Conservation (phyloP, 2,329 filamentous ascomycete genomes). For the Chaetothyriales sp. region DNA sequence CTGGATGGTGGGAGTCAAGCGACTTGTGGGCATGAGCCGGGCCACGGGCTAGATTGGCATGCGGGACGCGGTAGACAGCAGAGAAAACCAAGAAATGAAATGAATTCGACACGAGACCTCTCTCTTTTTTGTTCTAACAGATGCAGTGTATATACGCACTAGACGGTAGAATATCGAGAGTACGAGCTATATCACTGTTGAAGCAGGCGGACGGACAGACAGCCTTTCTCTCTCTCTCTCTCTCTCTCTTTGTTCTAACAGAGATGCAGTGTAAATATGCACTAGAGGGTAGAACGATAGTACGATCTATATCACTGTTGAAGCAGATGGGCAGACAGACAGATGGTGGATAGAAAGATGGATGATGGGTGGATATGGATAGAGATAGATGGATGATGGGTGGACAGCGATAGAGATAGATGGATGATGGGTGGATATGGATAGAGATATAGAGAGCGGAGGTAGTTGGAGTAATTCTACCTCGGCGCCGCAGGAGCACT, state of each 20-base stretch:
- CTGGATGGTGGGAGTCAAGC: slow-evolving; percentile 76
- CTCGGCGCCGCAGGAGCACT: background rate
- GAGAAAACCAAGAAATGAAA: background rate
- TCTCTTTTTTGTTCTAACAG: background rate
- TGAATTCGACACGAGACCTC: background rate
- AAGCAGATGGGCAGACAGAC: background rate
- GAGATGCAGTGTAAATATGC: too few relatives aligned
- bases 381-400: too few relatives aligned
- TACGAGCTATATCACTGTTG: background rate
- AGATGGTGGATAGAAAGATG: too few relatives aligned
- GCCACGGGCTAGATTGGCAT: slow-evolving; percentile 43
- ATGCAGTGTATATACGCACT: too few relatives aligned
- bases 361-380: too few relatives aligned
- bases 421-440: too few relatives aligned
- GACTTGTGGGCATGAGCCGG: slow-evolving; percentile 66
- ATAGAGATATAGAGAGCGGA: background rate
- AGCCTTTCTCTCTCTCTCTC: too few relatives aligned
- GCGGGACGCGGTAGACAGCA: background rate
- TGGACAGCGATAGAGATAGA: too few relatives aligned
- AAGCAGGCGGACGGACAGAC: background rate
- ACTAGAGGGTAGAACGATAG: too few relatives aligned
- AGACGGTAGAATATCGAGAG: too few relatives aligned
- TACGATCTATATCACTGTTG: background rate
- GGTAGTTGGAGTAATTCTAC: background rate
- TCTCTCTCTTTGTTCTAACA: background rate